These are phyloP conservation scores for Tolypocladium tundrense DNA, from an alignment of 2,329 filamentous ascomycete species.

Conservation along the genomic window DNA sequence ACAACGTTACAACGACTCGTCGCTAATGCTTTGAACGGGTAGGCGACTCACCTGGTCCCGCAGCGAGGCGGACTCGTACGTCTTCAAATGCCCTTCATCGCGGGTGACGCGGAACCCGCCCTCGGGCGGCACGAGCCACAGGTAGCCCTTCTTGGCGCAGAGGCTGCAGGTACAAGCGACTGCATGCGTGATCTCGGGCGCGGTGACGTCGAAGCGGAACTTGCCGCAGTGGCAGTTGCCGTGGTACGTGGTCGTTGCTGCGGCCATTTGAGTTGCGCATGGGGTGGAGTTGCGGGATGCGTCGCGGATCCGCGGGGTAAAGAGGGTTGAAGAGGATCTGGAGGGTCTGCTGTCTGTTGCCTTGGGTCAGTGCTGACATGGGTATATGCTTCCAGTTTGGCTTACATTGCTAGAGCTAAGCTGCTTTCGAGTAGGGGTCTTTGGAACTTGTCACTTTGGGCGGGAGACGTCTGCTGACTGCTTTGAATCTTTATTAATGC, in stretches of 20 bases:
- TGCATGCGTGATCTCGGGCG: conserved; percentile 2
- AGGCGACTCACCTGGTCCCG: neutral
- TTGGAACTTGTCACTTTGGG: neutral
- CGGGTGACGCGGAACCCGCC: conserved; percentile 4
- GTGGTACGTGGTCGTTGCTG: neutral
- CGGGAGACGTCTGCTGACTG: neutral
- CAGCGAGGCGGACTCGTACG: neutral
- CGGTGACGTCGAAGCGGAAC: conserved; percentile 13
- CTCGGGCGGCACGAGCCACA: conserved; percentile 11
- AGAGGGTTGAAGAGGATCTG: neutral
- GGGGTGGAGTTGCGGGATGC: neutral
- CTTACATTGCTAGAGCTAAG: neutral
- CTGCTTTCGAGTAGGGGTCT: no score
- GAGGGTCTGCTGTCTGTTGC: neutral
- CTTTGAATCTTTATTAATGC: neutral
- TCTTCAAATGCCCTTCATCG: conserved; percentile 3
- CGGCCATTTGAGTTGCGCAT: neutral
- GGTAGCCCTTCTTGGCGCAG: conserved; percentile 17
- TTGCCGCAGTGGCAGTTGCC: conserved; percentile 21
- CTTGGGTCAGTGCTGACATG: neutral
- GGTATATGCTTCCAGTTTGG: neutral
- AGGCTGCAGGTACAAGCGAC: conserved; percentile 13
- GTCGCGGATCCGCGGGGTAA: neutral
- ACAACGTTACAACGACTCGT: neutral
- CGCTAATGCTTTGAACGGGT: neutral